phyloP scores from a whole-genome alignment of 441 rosid genomes.

The Aleurites moluccanus region DNA sequence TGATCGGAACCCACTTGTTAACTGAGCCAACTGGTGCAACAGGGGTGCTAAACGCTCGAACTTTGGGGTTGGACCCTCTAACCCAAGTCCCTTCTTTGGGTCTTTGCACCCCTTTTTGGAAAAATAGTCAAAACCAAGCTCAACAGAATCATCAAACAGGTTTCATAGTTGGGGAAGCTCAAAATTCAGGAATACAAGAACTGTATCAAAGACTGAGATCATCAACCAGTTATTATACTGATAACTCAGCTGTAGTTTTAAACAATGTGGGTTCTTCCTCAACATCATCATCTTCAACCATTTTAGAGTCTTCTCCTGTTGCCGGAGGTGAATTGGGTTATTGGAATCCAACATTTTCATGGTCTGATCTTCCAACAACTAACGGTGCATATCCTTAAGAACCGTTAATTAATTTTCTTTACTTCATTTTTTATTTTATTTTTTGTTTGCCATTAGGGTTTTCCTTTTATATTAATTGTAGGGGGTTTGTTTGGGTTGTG shows the following conservation, averaged over 20 bases:
- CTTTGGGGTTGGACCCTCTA: conserved; percentile 39
- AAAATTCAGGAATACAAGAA: conserved; percentile 59
- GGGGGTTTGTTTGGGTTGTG: conserved; percentile 35
- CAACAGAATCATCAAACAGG: conserved; percentile 44
- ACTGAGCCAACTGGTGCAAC: conserved; percentile 31
- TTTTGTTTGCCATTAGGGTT: conserved; percentile 6
- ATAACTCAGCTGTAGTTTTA: conserved; percentile 39
- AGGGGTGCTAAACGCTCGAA: conserved; percentile 30
- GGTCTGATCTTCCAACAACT: conserved; percentile 64
- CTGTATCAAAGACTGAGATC: conserved; percentile 59
- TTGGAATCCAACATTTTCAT: conserved; percentile 62
- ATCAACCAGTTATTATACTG: conserved; percentile 36
- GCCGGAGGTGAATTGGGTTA: conserved; percentile 50
- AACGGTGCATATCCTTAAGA: conserved; percentile 59
- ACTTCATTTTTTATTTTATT: not conserved
- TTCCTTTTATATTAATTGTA: conserved; percentile 17
- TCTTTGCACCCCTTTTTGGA: conserved; percentile 50
- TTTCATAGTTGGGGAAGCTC: conserved; percentile 35
- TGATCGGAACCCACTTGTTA: conserved; percentile 40
- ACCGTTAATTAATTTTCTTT: not conserved
- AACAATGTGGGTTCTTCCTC: conserved; percentile 38
- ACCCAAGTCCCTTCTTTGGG: conserved; percentile 43
- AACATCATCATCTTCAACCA: conserved; percentile 39
- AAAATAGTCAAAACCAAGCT: conserved; percentile 35
- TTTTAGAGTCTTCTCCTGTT: conserved; percentile 51